Base-by-base conservation (phyloP, 805 yeast genomes). In the Debaryomyces castellii region DNA sequence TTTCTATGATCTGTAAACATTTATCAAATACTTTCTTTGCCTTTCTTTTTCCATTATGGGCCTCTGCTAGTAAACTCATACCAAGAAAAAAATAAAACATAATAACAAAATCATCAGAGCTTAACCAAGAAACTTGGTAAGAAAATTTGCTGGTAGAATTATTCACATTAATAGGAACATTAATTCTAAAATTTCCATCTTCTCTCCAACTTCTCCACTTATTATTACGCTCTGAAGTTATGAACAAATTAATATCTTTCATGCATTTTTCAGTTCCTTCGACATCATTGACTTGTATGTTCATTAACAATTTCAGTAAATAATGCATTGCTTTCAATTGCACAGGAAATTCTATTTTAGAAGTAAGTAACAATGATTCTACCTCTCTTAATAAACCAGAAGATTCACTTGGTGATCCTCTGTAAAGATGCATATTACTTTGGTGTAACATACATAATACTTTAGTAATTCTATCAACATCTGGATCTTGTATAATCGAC, bases 71-170 rank as follows among this genome's bases (percentile, higher is more conserved):
- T 25, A 69, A 66, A 5, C 67, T 55, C 5, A 77, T 54, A 2
- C 77, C 81, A 30, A 73, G 66, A n/a, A 70, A 53, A 37, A 74
- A 67, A 51, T 73, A 74, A 18, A 73, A 60, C 36, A 67, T 44
- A 17, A 73, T 61, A 7, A 67, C 64, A 53, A 72, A 74, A 45
- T 76, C 80, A 35, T 67, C 71, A 4, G 73, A 62, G 11, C 67
- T 62, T 10, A 76, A 44, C 80, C 82, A 77, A 16, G 56, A 54
- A 1, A 74, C 51, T 18, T 60, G 66, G 52, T 48, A 71, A 14
- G 41, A 40, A 11, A 38, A 8, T 3, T 34, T 22, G 8, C 28
- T 22, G 16, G 33, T 24, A n/a, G 17, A 10, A n/a, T 32, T 40
- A 32, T 40, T 22, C 9, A 36, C 8, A 18, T 9, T 21, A 5